phyloP scores from a whole-genome alignment of 331 rosid species.

The Cydonia oblonga region DNA sequence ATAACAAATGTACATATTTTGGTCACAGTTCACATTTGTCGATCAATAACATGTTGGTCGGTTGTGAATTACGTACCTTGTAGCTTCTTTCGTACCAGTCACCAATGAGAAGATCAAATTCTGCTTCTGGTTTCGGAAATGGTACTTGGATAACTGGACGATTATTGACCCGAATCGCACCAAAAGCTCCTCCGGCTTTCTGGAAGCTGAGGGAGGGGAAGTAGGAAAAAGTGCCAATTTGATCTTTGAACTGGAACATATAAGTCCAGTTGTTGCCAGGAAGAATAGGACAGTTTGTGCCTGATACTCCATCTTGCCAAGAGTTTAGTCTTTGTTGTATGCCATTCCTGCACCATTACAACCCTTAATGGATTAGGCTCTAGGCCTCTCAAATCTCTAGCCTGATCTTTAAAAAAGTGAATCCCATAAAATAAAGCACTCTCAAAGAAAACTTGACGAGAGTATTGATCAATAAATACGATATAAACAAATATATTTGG shows the following conservation, averaged over 20 bases:
- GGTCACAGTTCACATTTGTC: background rate
- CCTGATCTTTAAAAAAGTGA: background rate
- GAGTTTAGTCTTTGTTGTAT: constrained; percentile 21
- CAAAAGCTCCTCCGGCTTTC: constrained; percentile 13
- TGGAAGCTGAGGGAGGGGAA: constrained; percentile 20
- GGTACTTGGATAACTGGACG: constrained; percentile 2
- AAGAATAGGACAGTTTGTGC: constrained; percentile 17
- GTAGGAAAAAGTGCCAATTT: constrained; percentile 20
- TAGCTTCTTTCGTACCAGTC: constrained; percentile 14
- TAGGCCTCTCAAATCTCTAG: background rate
- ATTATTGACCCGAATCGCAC: background rate
- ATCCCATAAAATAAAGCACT: too few relatives aligned
- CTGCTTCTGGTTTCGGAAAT: constrained; percentile 15
- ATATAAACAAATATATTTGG: background rate
- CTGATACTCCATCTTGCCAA: constrained; percentile 24
- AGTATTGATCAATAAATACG: too few relatives aligned
- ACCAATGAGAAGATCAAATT: constrained; percentile 19
- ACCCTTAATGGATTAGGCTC: background rate
- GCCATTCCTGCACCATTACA: constrained; percentile 12
- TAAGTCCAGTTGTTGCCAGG: constrained; percentile 16
- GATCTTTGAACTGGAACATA: constrained; percentile 15
- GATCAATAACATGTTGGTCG: background rate
- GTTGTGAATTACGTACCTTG: constrained; percentile 3
- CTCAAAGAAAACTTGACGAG: too few relatives aligned
- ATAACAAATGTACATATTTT: background rate